Evolutionary conservation across 2,329 filamentous ascomycete genomes (phyloP).

Genomic region (Hypoxylon sp.): DNA sequence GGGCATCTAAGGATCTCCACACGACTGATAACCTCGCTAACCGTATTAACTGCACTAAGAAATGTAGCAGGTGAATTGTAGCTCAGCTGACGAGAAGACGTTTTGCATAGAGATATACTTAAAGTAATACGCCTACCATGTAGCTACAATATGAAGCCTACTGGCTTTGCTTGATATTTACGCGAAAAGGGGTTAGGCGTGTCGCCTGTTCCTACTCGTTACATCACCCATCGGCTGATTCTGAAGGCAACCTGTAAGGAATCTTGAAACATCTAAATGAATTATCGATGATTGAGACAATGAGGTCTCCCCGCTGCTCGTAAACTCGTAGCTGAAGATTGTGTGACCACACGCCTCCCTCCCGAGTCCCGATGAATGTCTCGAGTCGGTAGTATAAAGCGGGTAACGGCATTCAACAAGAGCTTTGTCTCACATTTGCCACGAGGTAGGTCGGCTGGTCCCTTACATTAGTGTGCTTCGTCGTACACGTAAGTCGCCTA

Average conservation of each 20-base stretch:
- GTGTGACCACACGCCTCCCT: conserved; percentile 15
- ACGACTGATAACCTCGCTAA: background rate
- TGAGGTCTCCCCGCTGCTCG: background rate
- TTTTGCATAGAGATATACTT: background rate
- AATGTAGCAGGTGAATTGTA: background rate
- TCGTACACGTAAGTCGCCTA: conserved; percentile 8
- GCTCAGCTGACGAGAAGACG: background rate
- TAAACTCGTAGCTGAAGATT: conserved; percentile 12
- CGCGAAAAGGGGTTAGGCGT: background rate
- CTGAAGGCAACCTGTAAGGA: background rate
- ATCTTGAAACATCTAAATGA: conserved; percentile 17
- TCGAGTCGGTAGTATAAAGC: conserved; percentile 9
- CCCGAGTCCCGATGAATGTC: conserved; percentile 21
- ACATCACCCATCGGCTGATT: background rate
- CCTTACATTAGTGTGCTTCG: background rate
- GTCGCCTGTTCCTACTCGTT: conserved; percentile 10
- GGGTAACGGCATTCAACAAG: conserved; percentile 3
- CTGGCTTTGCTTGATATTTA: background rate
- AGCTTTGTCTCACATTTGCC: conserved; percentile 16
- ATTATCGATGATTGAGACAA: conserved; percentile 17
- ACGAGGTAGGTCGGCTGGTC: conserved; percentile 11
- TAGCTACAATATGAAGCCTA: no score
- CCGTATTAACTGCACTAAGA: background rate
- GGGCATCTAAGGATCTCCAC: conserved; percentile 3
- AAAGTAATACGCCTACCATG: background rate